A percentile compares a stretch with the other conserved stretches of the same genome.
These are phyloP conservation scores for Fragaria vesca DNA, from an alignment of 306 rosid species.

Conservation along the genomic window DNA sequence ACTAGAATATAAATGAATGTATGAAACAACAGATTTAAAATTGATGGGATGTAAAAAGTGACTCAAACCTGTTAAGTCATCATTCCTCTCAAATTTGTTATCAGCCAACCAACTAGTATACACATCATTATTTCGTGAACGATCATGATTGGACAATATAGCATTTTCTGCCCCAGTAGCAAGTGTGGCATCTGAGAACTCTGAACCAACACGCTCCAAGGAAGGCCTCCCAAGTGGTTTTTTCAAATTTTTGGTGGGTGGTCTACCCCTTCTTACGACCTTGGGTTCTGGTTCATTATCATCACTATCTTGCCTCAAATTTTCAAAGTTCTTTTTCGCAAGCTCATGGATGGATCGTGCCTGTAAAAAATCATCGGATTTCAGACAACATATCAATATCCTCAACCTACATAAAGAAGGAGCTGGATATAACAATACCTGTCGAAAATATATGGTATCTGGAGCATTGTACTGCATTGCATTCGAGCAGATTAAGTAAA, in stretches of 20 bases:
- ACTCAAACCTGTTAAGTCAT: slow-evolving; percentile 50
- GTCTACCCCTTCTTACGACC: slow-evolving; percentile 66
- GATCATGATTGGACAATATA: slow-evolving; percentile 37
- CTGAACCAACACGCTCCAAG: slow-evolving; percentile 45
- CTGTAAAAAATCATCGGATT: slow-evolving; percentile 31
- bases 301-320: slow-evolving; percentile 70
- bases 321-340: slow-evolving; percentile 57
- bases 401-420: not conserved
- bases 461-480: slow-evolving; percentile 82
- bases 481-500: slow-evolving; percentile 57
- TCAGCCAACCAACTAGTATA: slow-evolving; percentile 38
- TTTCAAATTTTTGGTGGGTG: slow-evolving; percentile 58
- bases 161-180: slow-evolving; percentile 51
- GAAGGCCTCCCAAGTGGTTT: slow-evolving; percentile 45
- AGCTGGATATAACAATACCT: slow-evolving; percentile 42
- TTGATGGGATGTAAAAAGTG: not conserved
- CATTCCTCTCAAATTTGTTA: slow-evolving; percentile 45
- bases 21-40: slow-evolving; percentile 5
- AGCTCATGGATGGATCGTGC: slow-evolving; percentile 70
- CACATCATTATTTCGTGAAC: slow-evolving; percentile 43
- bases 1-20: not conserved
- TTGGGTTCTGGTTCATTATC: slow-evolving; percentile 55
- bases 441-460: slow-evolving; percentile 66
- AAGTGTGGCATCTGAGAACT: slow-evolving; percentile 51
- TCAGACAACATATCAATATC: slow-evolving; percentile 12